phyloP scores from a whole-genome alignment of 2,329 filamentous ascomycete species.

The Exophiala lecanii-corni region DNA sequence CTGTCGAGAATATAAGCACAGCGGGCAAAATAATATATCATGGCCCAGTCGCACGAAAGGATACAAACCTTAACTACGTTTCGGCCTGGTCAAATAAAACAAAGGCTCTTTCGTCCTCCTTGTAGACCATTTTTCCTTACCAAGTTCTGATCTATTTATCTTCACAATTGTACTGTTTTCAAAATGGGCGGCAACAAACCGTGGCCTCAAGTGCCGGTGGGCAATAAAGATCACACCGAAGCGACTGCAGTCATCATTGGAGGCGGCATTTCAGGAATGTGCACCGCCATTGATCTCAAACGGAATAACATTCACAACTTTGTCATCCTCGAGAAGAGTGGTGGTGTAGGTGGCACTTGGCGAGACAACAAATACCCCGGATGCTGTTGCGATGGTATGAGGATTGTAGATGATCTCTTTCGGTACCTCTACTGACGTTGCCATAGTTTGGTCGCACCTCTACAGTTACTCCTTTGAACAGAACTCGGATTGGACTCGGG shows the following conservation, averaged over 20 bases:
- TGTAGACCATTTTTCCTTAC: too few species aligned
- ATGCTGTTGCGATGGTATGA: constrained; percentile 46
- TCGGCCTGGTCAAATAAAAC: too few species aligned
- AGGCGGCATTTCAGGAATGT: constrained; percentile 47
- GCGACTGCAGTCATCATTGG: constrained; percentile 56
- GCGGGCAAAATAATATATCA: too few species aligned
- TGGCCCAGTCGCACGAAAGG: too few species aligned
- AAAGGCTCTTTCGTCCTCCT: too few species aligned
- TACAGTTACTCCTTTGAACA: constrained; percentile 60
- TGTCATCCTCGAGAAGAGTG: constrained; percentile 54
- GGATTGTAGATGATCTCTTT: background rate
- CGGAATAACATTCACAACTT: constrained; percentile 46
- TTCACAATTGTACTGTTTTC: too few species aligned
- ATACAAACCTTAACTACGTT: too few species aligned
- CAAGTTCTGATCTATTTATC: too few species aligned
- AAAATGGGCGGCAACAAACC: constrained; percentile 23
- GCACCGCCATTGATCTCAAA: constrained; percentile 47
- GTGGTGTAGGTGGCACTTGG: constrained; percentile 40
- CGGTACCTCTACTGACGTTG: constrained; percentile 2
- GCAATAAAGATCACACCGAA: constrained; percentile 36
- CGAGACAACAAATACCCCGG: constrained; percentile 38
- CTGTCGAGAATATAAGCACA: too few species aligned
- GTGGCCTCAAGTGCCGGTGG: constrained; percentile 24
- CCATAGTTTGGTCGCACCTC: constrained; percentile 46
- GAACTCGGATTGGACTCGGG: constrained; percentile 53